Base-by-base conservation (phyloP, 257 asterid species). In the Nemophila menziesii region DNA sequence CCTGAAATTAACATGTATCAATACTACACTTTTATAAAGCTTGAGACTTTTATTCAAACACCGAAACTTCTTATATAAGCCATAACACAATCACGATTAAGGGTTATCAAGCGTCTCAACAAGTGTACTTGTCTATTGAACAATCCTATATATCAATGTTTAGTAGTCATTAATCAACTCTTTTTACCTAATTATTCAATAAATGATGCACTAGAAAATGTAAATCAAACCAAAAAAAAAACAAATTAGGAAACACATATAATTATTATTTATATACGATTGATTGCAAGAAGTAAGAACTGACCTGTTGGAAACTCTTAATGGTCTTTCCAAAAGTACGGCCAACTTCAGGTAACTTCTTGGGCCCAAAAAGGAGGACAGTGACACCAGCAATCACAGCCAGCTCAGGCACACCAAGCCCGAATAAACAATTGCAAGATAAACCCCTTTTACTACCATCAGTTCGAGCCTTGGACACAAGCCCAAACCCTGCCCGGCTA, bases 321-420 rank as follows among this genome's bases (percentile, higher is more conserved):
- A 86, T 58, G 5, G 96, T 86, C 73, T 77, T 86, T 67, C 96
- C 96, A 53, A 86, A 63, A 41, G 84, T 76, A 13, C 79, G 68
- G 38, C 96, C 96, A 10, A 82, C 83, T 58, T 86, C 90, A 13
- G 94, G 96, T 70, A 86, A 49, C 77, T 79, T 60, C 50, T 70
- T 82, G 20, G 96, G 94, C 5, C 96, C 96, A 57, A 86, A 86
- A 42, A 82, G 70, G 43, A 86, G 86, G 38, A 74, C 90, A 15
- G 75, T 66, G 29, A 86, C 94, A 20, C 96, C 92, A 1, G 71
- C 96, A 56, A 86, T 86, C 16, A 86, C 96, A 21, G 44, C 92
- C 47, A 86, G 76, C 68, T 86, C 96, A 24, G 96, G 96, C 2
- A 86, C 84, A 38, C 96, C 96, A 20, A 86, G 94, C 48, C 96